A percentile compares a stretch with the other conserved stretches of the same genome.
These are phyloP conservation scores for Penicillium griseofulvum DNA, from an alignment of 2,329 filamentous ascomycete species.

Conservation along the genomic window DNA sequence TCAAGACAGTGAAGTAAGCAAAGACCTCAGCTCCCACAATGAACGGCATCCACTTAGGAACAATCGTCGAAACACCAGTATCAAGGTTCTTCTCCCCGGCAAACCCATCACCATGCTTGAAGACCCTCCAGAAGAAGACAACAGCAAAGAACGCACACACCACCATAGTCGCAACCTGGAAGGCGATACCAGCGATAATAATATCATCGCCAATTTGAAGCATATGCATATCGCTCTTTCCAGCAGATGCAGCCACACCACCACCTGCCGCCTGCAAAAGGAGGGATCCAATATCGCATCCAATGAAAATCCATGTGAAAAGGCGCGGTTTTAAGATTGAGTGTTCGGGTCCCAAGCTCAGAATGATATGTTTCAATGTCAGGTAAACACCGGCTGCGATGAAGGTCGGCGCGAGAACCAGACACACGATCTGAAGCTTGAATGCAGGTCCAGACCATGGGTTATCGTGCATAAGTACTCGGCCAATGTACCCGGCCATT, in stretches of 20 bases:
- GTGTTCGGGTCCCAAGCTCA: conserved; percentile 53
- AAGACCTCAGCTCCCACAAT: conserved; percentile 31
- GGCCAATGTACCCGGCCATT: conserved; percentile 55
- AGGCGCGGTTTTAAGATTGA: conserved; percentile 49
- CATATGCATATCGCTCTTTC: conserved; percentile 35
- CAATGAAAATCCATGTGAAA: conserved; percentile 61
- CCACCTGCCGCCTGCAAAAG: conserved; percentile 58
- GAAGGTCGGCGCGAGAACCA: conserved; percentile 59
- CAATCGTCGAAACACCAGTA: conserved; percentile 17
- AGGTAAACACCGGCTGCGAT: conserved; percentile 56
- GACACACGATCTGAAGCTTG: conserved; percentile 54
- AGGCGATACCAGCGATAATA: conserved; percentile 58
- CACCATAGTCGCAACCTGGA: conserved; percentile 54
- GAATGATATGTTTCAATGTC: conserved; percentile 56
- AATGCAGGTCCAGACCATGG: conserved; percentile 52
- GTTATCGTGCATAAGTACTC: conserved; percentile 54
- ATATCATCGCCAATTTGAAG: conserved; percentile 52
- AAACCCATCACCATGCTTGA: conserved; percentile 25
- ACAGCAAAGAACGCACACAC: conserved; percentile 41
- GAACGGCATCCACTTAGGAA: conserved; percentile 22
- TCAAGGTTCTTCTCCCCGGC: conserved; percentile 29
- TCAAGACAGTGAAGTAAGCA: conserved; percentile 42
- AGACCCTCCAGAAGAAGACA: conserved; percentile 46
- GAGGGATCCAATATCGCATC: conserved; percentile 60
- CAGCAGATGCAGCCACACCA: conserved; percentile 55